phyloP scores from a whole-genome alignment of 768 basidiomycete genomes.

The Mycena kentingensis region DNA sequence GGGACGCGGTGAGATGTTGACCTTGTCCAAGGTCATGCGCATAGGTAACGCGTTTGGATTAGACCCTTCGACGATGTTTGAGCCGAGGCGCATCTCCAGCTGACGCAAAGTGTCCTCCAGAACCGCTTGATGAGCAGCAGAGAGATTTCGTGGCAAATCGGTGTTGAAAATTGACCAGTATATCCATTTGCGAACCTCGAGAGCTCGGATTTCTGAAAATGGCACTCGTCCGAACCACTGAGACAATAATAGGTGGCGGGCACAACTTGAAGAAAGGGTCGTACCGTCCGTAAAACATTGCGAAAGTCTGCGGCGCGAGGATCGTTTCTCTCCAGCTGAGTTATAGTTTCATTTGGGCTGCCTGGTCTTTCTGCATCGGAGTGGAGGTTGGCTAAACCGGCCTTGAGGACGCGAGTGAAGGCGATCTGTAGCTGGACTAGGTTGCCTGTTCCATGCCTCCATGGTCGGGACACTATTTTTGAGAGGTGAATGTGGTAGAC shows the following conservation, averaged over 20 bases:
- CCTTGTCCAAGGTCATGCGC: slow-evolving; percentile 76
- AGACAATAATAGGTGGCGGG: slow-evolving; percentile 5
- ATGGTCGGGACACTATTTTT: slow-evolving; percentile 47
- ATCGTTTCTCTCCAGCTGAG: slow-evolving; percentile 60
- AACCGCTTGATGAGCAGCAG: slow-evolving; percentile 46
- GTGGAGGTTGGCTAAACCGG: slow-evolving; percentile 60
- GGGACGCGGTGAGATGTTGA: slow-evolving; percentile 71
- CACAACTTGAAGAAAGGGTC: slow-evolving; percentile 13
- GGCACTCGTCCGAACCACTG: slow-evolving; percentile 74
- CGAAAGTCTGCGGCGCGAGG: slow-evolving; percentile 76
- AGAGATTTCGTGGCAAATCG: slow-evolving; percentile 54
- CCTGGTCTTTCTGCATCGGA: slow-evolving; percentile 57
- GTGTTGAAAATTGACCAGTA: slow-evolving; percentile 83
- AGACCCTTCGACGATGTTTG: slow-evolving; percentile 60
- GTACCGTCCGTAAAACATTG: slow-evolving; percentile 61
- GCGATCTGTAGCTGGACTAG: slow-evolving; percentile 58
- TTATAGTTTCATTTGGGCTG: slow-evolving; percentile 62
- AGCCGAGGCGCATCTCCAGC: slow-evolving; percentile 74
- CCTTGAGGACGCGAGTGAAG: slow-evolving; percentile 62
- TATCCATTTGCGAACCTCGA: slow-evolving; percentile 73
- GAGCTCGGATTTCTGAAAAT: slow-evolving; percentile 68
- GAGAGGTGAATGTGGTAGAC: slow-evolving; percentile 60
- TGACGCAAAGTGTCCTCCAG: slow-evolving; percentile 63
- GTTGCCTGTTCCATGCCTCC: slow-evolving; percentile 48
- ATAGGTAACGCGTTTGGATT: slow-evolving; percentile 55